Base-by-base conservation (phyloP, 129 eudicot genomes). In the Gnaphalium uliginosum region DNA sequence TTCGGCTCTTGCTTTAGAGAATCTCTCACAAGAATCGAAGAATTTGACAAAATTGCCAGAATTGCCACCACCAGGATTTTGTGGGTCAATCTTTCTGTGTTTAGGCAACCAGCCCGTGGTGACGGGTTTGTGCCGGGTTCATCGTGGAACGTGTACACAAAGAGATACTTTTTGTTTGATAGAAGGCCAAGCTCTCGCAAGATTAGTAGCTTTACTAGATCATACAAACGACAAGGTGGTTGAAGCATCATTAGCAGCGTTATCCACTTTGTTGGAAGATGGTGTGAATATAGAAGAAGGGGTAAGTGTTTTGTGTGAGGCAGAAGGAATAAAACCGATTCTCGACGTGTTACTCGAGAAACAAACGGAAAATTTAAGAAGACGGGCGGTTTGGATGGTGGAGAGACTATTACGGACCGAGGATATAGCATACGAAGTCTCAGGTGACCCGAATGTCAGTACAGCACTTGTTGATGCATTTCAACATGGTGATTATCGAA, bases 391-490 rank as follows among this genome's bases (percentile, higher is more conserved):
- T 67, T 93, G 98, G 98, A 91, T 83, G n/a, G 96, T 84, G 32
- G 98, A 90, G 71, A 85, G 98, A 71, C 74, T 93, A 18, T 66
- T 93, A 75, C 76, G 97, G 22, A 85, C 81, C 2, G 89, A 87
- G 6, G 90, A 88, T 19, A 90, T 93, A 50, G 92, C 97, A 0
- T 78, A 46, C 62, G 89, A 88, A 32, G 87, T 93, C 19, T 85
- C 98, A 0, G 82, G 83, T 22, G 86, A 93, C 86, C 93, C 90
- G 2, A 93, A 85, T 79, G 86, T 90, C 17, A 79, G 87, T 71
- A 88, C 89, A 1, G 97, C 93, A 0, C 89, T 90, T 6, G 98
- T 93, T 8, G 98, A 90, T 71, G 91, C 93, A 41, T 93, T 93
- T 73, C 90, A 90, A 46, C 89, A 93, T 33, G 98, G 86, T 15